These are phyloP conservation scores for Pseudogymnoascus sp. DNA, from an alignment of 2,329 filamentous ascomycete species.

Conservation along the genomic window DNA sequence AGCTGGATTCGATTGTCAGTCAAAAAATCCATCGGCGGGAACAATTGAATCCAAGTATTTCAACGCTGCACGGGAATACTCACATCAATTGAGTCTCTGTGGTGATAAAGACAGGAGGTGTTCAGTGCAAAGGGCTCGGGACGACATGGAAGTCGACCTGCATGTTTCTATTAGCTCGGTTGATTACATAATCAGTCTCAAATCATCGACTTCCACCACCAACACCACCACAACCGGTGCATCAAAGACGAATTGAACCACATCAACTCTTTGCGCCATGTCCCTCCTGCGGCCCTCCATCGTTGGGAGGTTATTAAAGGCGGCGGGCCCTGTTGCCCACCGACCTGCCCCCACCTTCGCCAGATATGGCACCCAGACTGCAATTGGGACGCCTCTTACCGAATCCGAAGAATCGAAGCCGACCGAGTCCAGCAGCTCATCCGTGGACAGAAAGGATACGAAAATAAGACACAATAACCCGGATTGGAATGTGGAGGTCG, in stretches of 20 bases:
- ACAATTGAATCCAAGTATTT: not conserved
- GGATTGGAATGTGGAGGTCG: constrained; percentile 71
- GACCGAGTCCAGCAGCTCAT: constrained; percentile 31
- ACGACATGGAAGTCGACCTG: constrained; percentile 13
- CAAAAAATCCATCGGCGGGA: constrained; percentile 22
- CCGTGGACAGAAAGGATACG: constrained; percentile 15
- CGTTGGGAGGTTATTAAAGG: constrained; percentile 44
- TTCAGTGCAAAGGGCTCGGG: constrained; percentile 15
- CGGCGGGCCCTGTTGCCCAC: constrained; percentile 32
- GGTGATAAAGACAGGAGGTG: constrained; percentile 17
- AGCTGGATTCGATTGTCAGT: constrained; percentile 24
- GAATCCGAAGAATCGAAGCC: constrained; percentile 27
- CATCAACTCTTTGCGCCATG: constrained; percentile 39
- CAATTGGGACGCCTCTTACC: constrained; percentile 30
- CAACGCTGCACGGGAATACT: constrained; percentile 10
- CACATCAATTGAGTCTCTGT: constrained; percentile 27
- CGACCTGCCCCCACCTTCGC: constrained; percentile 36
- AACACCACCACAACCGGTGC: constrained; percentile 10
- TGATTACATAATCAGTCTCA: constrained; percentile 18
- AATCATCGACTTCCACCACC: constrained; percentile 10
- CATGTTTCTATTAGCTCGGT: constrained; percentile 11
- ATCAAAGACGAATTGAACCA: constrained; percentile 10
- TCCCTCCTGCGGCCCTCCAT: constrained; percentile 54
- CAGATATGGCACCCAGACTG: constrained; percentile 45
- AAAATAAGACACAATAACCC: constrained; percentile 47